These are phyloP conservation scores for Globisporangium heterothallicum DNA, from an alignment of 352 stramenopile genomes.

Conservation along the genomic window DNA sequence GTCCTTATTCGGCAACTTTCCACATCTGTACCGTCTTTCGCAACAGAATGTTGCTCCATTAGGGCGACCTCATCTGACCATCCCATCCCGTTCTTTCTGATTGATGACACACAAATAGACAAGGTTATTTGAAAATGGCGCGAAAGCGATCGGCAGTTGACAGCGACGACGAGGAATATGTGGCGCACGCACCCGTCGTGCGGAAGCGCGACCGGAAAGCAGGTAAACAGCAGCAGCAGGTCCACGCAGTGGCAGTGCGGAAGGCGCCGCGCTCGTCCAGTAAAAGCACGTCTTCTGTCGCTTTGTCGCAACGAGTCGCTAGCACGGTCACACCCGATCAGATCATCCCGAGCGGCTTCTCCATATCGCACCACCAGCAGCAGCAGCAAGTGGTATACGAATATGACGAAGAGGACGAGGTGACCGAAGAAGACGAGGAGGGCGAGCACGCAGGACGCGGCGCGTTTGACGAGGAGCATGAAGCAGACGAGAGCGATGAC, in stretches of 20 bases:
- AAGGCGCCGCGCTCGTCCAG: background rate
- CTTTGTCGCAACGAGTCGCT: background rate
- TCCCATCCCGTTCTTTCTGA: too few relatives aligned
- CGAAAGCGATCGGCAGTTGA: conserved; percentile 35
- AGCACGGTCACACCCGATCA: conserved; percentile 15
- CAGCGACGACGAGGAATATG: conserved; percentile 11
- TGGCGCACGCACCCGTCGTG: background rate
- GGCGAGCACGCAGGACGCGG: conserved; percentile 23
- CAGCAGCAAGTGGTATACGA: background rate
- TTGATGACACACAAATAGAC: too few relatives aligned
- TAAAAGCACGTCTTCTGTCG: too few relatives aligned
- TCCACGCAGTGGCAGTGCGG: conserved; percentile 1
- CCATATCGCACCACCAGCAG: conserved; percentile 2
- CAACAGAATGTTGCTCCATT: too few relatives aligned
- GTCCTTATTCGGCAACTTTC: too few relatives aligned
- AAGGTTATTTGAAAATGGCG: conserved; percentile 34
- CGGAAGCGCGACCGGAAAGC: conserved; percentile 1
- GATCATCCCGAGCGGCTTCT: conserved; percentile 8
- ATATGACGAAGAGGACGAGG: conserved; percentile 11
- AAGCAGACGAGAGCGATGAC: conserved; percentile 29
- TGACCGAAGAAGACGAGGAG: conserved; percentile 20
- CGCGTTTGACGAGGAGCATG: conserved; percentile 14
- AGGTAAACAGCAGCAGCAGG: background rate
- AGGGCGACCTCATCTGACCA: too few relatives aligned
- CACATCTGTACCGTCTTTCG: too few relatives aligned